Evolutionary conservation across 2,329 filamentous ascomycete genomes (phyloP), one percentile per base, ranked within the genome.

Genomic region (Passalora sequoiae): DNA sequence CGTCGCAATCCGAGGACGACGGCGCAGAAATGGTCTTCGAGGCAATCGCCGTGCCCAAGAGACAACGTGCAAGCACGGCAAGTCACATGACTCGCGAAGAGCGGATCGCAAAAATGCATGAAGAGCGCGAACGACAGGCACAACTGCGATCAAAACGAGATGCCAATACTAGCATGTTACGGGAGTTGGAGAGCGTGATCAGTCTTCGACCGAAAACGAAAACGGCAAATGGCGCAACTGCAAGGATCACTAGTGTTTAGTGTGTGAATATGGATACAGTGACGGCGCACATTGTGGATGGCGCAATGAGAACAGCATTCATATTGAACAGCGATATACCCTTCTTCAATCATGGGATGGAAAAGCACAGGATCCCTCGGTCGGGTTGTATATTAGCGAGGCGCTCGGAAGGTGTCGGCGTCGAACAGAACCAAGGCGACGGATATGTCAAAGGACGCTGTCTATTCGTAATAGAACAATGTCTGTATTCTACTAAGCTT

Each of bases 111-210:
- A 91, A 85, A 66, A 89, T 96, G 72, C 84, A 85, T 57, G 89
- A 95, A 61, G 91, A 97, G 32, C 78, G 91, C 44, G 81, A 81
- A 41, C 79, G 78, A 50, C 85, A 86, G 60, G 83, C 84, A 15
- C 73, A 80, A 29, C 71, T 81, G 29, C 79, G 81, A 43, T 86
- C 89, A 56, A 84, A 84, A 60, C 72, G 80, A 32, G 88, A 96
- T 50, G 84, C 87, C 8, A 94, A 81, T 51, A 86, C 82, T 31
- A 87, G 84, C 56, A 95, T 98, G 87, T 76, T 98, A 51, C 82
- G 84, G 51, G 92, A 98, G 68, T 74, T 98, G 46, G 88, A 96
- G 69, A 91, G 86, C 50, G 81, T 98, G 47, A 94, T 97, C 41
- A 63, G 59, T 22, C 41, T 64, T 22, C 33, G 49, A 16, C 46